A percentile compares a stretch with the other conserved stretches of the same genome.
Evolutionary conservation across 2,329 filamentous ascomycete species (phyloP).

Genomic region (Aspergillus puulaauensis): DNA sequence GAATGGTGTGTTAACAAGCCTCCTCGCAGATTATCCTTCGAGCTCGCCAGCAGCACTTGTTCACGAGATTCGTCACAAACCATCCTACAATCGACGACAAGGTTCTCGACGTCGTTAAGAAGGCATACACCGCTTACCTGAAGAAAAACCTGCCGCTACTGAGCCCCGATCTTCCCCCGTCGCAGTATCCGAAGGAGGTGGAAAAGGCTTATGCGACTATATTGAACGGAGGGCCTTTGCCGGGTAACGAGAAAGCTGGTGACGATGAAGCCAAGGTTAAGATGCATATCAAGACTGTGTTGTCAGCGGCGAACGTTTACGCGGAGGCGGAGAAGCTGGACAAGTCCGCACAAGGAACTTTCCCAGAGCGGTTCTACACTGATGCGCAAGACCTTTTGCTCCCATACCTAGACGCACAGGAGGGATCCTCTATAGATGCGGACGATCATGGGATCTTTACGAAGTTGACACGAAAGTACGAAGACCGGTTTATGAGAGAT

Average conservation of each 20-base stretch:
- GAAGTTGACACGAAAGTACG: conserved; percentile 79
- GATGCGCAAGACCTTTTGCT: conserved; percentile 68
- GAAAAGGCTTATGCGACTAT: conserved; percentile 55
- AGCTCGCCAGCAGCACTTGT: conserved; percentile 74
- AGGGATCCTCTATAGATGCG: conserved; percentile 58
- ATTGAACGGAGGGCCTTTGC: conserved; percentile 55
- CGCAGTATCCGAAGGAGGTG: conserved; percentile 49
- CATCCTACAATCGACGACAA: conserved; percentile 46
- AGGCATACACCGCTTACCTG: conserved; percentile 57
- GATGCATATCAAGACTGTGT: conserved; percentile 74
- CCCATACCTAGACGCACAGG: conserved; percentile 72
- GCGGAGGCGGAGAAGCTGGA: conserved; percentile 29
- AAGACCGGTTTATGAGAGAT: conserved; percentile 83
- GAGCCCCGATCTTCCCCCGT: conserved; percentile 43
- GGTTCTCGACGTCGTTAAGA: conserved; percentile 49
- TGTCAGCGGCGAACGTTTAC: conserved; percentile 55
- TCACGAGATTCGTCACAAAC: conserved; percentile 64
- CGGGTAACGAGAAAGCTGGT: conserved; percentile 56
- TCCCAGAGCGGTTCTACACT: conserved; percentile 52
- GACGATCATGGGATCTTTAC: conserved; percentile 77
- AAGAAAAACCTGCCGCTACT: conserved; percentile 67
- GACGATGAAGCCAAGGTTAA: conserved; percentile 85
- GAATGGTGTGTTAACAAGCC: conserved; percentile 5
- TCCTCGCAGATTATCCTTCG: conserved; percentile 58
- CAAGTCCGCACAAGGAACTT: conserved; percentile 23